These are phyloP conservation scores for Penstemon barbatus DNA, from an alignment of 257 asterid species.

Conservation along the genomic window DNA sequence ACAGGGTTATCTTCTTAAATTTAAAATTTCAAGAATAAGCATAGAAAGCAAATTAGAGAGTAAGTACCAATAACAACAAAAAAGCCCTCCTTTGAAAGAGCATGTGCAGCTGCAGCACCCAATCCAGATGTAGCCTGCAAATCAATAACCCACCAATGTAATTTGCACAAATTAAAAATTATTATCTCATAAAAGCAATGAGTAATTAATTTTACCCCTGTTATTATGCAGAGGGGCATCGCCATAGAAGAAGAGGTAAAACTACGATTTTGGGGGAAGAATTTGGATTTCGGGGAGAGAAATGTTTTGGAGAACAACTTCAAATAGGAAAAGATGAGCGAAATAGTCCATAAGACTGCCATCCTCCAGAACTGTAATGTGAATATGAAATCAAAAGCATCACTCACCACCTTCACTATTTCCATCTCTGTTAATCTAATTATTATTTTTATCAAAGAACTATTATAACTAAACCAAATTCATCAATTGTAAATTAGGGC, in stretches of 20 bases:
- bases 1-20: background rate
- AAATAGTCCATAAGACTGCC: slow-evolving; percentile 63
- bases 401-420: slow-evolving; percentile 30
- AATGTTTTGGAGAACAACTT: slow-evolving; percentile 39
- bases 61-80: slow-evolving; percentile 71
- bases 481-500: no score
- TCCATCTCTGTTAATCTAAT: slow-evolving; percentile 30
- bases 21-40: background rate
- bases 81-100: slow-evolving; percentile 75
- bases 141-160: slow-evolving; percentile 19
- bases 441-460: background rate
- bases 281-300: slow-evolving; percentile 26
- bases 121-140: slow-evolving; percentile 89
- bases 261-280: slow-evolving; percentile 27
- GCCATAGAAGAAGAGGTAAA: slow-evolving; percentile 15
- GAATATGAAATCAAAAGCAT: slow-evolving; percentile 42
- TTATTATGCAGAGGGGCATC: slow-evolving; percentile 69
- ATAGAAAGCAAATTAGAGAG: slow-evolving; percentile 7
- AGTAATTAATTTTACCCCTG: slow-evolving; percentile 58
- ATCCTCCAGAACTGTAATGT: slow-evolving; percentile 69
- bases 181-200: background rate
- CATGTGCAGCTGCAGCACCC: slow-evolving; percentile 83
- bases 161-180: background rate
- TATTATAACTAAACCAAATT: background rate
- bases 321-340: slow-evolving; percentile 53